Evolutionary conservation across 1,139 yeast species (phyloP).

Genomic region (Entelexis sorbosivorans): DNA sequence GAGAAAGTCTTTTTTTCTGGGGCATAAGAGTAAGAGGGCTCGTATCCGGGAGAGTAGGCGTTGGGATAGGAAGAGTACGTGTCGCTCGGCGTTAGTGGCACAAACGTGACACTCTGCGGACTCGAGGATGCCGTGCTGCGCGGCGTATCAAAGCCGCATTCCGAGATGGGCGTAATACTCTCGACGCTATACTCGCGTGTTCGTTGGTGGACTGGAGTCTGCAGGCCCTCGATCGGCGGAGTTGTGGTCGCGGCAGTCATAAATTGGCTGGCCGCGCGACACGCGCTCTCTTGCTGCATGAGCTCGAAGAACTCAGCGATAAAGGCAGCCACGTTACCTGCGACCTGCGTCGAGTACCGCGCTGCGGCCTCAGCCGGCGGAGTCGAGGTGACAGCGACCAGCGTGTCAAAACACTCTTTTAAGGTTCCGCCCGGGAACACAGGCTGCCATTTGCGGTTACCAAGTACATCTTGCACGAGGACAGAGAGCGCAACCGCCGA

Average conservation of each 20-base stretch:
- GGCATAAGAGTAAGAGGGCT: not conserved
- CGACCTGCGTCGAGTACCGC: conserved; percentile 10
- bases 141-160: not conserved
- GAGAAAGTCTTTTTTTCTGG: not conserved
- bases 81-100: not conserved
- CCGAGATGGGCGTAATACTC: conserved; percentile 1
- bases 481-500: conserved; percentile 58
- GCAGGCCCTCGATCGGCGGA: not conserved
- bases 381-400: conserved; percentile 20
- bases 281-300: conserved; percentile 1
- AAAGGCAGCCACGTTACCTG: not conserved
- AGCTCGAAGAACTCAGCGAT: conserved; percentile 12
- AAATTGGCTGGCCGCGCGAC: not conserved
- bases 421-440: conserved; percentile 20
- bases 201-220: not conserved
- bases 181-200: not conserved
- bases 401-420: conserved; percentile 22
- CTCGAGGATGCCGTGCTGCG: not conserved
- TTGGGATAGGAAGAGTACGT: not conserved
- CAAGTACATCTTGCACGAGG: conserved; percentile 42
- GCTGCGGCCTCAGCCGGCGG: conserved; percentile 18
- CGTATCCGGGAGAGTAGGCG: not conserved
- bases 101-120: not conserved
- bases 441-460: conserved; percentile 28
- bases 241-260: not conserved